Conservation (phyloP, 2,329 filamentous ascomycete species). For the Alternaria ventricosa region DNA sequence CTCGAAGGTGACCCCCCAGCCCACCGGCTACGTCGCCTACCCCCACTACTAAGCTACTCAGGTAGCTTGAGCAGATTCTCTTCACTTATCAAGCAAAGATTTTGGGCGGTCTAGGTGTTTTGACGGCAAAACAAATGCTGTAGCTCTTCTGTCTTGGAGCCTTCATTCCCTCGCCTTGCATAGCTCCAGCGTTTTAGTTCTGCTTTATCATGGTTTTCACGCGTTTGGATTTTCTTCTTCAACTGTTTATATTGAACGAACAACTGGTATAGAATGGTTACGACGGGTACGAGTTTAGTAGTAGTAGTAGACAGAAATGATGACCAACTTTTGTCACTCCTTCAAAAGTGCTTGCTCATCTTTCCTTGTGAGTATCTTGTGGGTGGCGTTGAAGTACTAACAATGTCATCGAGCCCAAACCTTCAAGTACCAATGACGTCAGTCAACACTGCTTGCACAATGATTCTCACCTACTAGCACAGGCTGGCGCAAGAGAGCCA, state of each 20-base stretch:
- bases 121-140: slow-evolving; percentile 5
- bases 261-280: slow-evolving; percentile 11
- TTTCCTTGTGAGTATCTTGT: neutral
- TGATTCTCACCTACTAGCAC: neutral
- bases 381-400: neutral
- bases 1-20: slow-evolving; percentile 13
- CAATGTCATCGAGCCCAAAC: too few relatives aligned
- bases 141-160: slow-evolving; percentile 3
- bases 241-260: slow-evolving; percentile 17
- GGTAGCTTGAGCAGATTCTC: neutral
- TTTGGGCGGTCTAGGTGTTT: slow-evolving; percentile 13
- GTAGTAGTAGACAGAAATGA: slow-evolving; percentile 71
- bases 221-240: slow-evolving; percentile 13
- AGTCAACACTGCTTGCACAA: neutral
- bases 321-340: slow-evolving; percentile 2
- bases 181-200: slow-evolving; percentile 26
- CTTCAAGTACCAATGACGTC: neutral
- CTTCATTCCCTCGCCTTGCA: slow-evolving; percentile 28
- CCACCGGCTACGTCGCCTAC: slow-evolving; percentile 19
- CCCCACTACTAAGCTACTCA: slow-evolving; percentile 15
- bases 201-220: neutral
- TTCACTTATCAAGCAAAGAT: slow-evolving; percentile 9
- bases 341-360: neutral
- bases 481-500: neutral
- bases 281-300: slow-evolving; percentile 42